Evolutionary conservation across 495 filamentous ascomycete genomes (phyloP), one percentile per base, ranked within the genome.

Genomic region (Aspergillus biplanus): DNA sequence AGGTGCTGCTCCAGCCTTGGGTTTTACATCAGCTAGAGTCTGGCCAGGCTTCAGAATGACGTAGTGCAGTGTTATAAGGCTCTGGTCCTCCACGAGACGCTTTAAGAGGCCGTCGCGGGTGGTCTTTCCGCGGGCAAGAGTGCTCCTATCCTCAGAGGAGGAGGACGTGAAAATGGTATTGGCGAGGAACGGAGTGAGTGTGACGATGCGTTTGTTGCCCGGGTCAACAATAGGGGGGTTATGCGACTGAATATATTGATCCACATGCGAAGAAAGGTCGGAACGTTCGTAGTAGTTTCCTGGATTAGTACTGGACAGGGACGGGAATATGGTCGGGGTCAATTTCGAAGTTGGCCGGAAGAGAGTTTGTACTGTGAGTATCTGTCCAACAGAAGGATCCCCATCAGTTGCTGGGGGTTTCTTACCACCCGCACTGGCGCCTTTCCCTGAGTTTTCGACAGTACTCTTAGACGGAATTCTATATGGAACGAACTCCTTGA

Each of bases 51-150:
- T 84, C 0, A 90, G 74, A 37, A 91, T 85, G 50, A 73, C 77
- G 67, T 87, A 85, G 74, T 80, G 71, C 0, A 73, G 75, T 27
- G 74, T 68, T 33, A 85, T 83, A 7, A 87, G 77, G 2, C 78
- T 69, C 62, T 78, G 80, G 44, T 80, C 74, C 61, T 83, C 77
- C 11, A 85, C 60, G 5, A 91, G 69, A 18, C 86, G 86, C 32
- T 89, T 85, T 35, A 86, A 74, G 44, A 92, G 83, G 11, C 77
- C 78, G 62, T 91, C 89, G 4, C 88, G 86, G 13, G 86, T 85
- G 27, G 85, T 82, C 57, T 78, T 79, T 50, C 86, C 85, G 37
- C 85, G 82, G 18, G 84, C 81, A 7, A 90, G 71, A 6, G 79
- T 76, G 59, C 82, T 84, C 68, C 83, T 80, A 54, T 82, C 78